Conservation (phyloP, 192 early-diverging fungal genomes). For the Dimargaris xerosporica region DNA sequence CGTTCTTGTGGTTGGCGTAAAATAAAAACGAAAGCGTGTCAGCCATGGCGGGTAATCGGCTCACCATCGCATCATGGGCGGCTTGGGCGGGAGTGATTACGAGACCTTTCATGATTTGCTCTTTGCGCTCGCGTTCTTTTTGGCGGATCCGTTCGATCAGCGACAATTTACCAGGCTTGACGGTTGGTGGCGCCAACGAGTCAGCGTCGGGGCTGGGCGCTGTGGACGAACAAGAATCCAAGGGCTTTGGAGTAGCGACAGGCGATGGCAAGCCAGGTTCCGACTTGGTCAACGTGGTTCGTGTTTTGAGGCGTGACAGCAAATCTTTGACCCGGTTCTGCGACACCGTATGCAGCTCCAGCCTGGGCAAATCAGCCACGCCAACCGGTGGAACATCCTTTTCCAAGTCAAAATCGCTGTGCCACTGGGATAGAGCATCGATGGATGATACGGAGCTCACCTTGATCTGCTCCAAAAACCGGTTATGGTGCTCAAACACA, state of each 20-base stretch:
- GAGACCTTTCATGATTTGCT: not conserved
- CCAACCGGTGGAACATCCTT: not conserved
- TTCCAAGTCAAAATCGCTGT: slow-evolving; percentile 9
- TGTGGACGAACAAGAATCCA: not conserved
- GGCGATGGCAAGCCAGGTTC: not conserved
- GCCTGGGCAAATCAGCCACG: not conserved
- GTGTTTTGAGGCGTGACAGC: not conserved
- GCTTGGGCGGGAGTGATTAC: slow-evolving; percentile 4
- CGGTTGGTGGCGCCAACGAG: not conserved
- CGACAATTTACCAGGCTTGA: not conserved
- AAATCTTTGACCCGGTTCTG: slow-evolving; percentile 11
- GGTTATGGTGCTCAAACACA: not conserved
- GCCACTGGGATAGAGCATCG: not conserved
- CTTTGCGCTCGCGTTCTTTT: slow-evolving; percentile 24
- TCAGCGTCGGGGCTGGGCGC: not conserved
- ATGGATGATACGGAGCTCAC: not conserved
- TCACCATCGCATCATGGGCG: slow-evolving; percentile 21
- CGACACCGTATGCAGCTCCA: slow-evolving; percentile 10
- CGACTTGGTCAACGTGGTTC: not conserved
- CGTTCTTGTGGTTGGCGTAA: slow-evolving; percentile 22
- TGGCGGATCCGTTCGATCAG: slow-evolving; percentile 30
- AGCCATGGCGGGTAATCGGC: slow-evolving; percentile 23
- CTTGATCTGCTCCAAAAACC: not conserved
- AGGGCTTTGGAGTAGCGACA: not conserved
- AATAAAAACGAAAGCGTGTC: slow-evolving; percentile 28